Evolutionary conservation across 176 grass and related monocot species (phyloP).

Genomic region (Cocos nucifera): DNA sequence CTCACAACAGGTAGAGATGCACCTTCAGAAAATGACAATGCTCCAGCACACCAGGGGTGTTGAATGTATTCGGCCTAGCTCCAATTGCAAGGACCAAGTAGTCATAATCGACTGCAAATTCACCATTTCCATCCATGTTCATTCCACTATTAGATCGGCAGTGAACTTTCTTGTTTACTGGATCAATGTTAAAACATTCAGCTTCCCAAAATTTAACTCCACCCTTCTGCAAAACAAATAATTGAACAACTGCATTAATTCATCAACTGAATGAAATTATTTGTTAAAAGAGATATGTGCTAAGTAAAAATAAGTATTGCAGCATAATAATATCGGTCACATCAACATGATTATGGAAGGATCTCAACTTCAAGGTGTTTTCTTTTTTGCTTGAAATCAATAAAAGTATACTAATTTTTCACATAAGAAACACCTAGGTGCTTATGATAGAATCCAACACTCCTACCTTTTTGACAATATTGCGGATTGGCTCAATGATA

Average conservation of each 20-base stretch:
- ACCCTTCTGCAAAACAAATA: background rate
- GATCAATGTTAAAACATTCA: no score
- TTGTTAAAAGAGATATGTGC: no score
- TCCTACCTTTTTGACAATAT: slow-evolving; percentile 4
- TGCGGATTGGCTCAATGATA: slow-evolving; percentile 15
- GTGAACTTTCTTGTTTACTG: background rate
- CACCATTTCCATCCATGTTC: background rate
- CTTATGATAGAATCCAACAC: no score
- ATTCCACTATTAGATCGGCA: background rate
- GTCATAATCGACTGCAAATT: slow-evolving; percentile 8
- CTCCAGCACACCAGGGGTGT: slow-evolving; percentile 9
- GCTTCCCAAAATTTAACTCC: background rate
- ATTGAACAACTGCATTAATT: no score
- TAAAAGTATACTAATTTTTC: no score
- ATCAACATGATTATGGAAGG: no score
- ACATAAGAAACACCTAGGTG: no score
- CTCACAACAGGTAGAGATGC: background rate
- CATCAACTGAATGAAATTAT: no score
- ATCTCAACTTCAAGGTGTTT: no score
- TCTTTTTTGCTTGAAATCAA: no score
- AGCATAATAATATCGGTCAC: no score
- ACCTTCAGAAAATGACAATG: slow-evolving; percentile 9
- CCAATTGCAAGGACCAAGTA: slow-evolving; percentile 8
- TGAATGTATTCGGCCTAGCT: slow-evolving; percentile 6
- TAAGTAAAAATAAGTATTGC: no score